Conservation (phyloP, 495 filamentous ascomycete species). For the Hypoxylon rickii region DNA sequence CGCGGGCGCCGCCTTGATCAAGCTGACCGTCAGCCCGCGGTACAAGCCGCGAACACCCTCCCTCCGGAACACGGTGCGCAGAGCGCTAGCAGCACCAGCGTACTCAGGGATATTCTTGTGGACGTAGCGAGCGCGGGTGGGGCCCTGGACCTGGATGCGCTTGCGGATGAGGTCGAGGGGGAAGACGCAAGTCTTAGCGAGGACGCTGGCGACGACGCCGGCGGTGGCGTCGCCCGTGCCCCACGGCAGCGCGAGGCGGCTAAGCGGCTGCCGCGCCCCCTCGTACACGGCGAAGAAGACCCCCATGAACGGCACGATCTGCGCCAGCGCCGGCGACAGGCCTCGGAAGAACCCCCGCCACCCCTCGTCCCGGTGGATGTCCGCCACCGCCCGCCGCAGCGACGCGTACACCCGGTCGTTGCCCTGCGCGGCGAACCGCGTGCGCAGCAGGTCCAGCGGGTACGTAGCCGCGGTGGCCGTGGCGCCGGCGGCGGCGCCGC, state of each 20-base stretch:
- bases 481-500: constrained; percentile 80
- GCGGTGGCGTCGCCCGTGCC: constrained; percentile 80
- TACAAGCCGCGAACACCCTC: constrained; percentile 87
- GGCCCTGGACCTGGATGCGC: constrained; percentile 92
- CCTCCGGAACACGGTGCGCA: constrained; percentile 64
- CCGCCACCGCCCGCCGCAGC: constrained; percentile 64
- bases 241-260: constrained; percentile 64
- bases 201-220: constrained; percentile 74
- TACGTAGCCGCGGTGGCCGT: constrained; percentile 84
- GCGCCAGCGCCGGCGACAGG: constrained; percentile 73
- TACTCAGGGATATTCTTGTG: constrained; percentile 91
- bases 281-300: constrained; percentile 93
- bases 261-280: constrained; percentile 59
- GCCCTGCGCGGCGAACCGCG: constrained; percentile 93
- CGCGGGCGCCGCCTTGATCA: constrained; percentile 92
- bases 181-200: constrained; percentile 88
- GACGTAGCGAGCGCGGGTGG: constrained; percentile 74
- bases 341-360: constrained; percentile 82
- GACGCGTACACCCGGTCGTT: constrained; percentile 77
- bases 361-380: constrained; percentile 80
- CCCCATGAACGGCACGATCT: constrained; percentile 96
- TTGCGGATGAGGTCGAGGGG: constrained; percentile 95
- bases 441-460: constrained; percentile 90
- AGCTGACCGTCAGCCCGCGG: constrained; percentile 80
- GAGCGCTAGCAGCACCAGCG: constrained; percentile 64